A percentile compares a stretch with the other conserved stretches of the same genome.
phyloP scores from a whole-genome alignment of 805 yeast species.

The Ogataea wickerhamii region DNA sequence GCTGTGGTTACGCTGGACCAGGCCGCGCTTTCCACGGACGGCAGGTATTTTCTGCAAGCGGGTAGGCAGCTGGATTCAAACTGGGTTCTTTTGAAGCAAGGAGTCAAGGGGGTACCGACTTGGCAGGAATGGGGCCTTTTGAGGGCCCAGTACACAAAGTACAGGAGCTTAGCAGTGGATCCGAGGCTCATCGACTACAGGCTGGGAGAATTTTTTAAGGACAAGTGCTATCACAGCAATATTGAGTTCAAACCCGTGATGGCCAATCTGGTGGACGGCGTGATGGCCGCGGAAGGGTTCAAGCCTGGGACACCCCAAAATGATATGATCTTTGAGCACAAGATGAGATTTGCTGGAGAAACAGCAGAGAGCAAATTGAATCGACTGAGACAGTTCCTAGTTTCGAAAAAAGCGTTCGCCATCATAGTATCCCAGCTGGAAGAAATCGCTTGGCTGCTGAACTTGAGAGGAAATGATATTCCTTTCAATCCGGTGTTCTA shows the following conservation, averaged over 20 bases:
- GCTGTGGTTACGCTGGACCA: constrained; percentile 71
- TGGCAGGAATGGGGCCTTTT: constrained; percentile 81
- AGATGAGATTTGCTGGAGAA: constrained; percentile 42
- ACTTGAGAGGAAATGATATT: constrained; percentile 61
- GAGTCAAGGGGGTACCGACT: constrained; percentile 60
- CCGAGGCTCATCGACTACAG: constrained; percentile 64
- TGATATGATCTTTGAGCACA: constrained; percentile 34
- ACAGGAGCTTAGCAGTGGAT: constrained; percentile 72
- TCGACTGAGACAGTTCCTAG: constrained; percentile 28
- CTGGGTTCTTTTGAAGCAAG: constrained; percentile 82
- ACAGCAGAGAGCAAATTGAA: constrained; percentile 34
- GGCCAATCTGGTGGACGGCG: constrained; percentile 66
- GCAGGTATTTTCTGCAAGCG: constrained; percentile 92
- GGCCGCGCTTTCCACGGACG: constrained; percentile 88
- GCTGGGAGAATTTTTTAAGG: constrained; percentile 40
- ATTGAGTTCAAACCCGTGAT: constrained; percentile 49
- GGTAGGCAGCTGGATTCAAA: constrained; percentile 70
- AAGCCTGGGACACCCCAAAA: constrained; percentile 15
- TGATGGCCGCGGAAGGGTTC: constrained; percentile 51
- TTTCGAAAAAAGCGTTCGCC: constrained; percentile 34
- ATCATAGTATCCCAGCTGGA: constrained; percentile 51
- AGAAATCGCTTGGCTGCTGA: constrained; percentile 52
- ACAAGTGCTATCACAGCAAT: constrained; percentile 31
- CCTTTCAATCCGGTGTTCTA: constrained; percentile 85
- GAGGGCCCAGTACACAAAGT: constrained; percentile 44